These are phyloP conservation scores for Erigeron canadensis DNA, from an alignment of 129 eudicot species.

Conservation along the genomic window DNA sequence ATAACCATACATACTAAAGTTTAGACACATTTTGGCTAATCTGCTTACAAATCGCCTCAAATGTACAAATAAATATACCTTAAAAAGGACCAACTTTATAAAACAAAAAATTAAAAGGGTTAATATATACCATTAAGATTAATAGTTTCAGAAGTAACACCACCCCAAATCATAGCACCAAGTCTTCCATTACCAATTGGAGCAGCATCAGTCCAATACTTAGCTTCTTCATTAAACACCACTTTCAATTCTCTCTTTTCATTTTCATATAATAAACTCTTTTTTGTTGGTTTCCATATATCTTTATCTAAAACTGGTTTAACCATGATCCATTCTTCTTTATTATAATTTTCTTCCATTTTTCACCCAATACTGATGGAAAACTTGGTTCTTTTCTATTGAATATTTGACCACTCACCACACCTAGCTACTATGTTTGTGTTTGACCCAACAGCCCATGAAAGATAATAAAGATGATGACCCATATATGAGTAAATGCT, in stretches of 20 bases:
- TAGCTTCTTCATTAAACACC: conserved; percentile 55
- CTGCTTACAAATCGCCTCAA: no score
- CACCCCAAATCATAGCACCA: conserved; percentile 93
- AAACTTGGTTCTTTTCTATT: neutral
- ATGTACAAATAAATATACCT: no score
- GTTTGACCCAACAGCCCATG: conserved; percentile 37
- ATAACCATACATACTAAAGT: no score
- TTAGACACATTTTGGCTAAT: no score
- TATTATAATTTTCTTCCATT: conserved; percentile 26
- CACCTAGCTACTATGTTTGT: neutral
- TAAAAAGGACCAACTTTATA: neutral
- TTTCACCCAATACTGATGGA: conserved; percentile 11
- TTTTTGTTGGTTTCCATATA: conserved; percentile 32
- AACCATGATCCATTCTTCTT: conserved; percentile 40
- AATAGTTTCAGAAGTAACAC: conserved; percentile 55
- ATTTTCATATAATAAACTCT: conserved; percentile 15
- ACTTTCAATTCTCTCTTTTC: conserved; percentile 43
- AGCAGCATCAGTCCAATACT: conserved; percentile 88
- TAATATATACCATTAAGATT: conserved; percentile 93
- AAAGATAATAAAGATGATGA: conserved; percentile 8
- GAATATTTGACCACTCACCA: neutral
- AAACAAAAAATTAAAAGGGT: neutral
- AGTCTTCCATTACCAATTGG: conserved; percentile 91
- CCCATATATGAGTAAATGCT: conserved; percentile 39
- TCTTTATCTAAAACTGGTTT: conserved; percentile 36